Evolutionary conservation across 352 stramenopile genomes (phyloP).

Genomic region (Phytophthora idaei): DNA sequence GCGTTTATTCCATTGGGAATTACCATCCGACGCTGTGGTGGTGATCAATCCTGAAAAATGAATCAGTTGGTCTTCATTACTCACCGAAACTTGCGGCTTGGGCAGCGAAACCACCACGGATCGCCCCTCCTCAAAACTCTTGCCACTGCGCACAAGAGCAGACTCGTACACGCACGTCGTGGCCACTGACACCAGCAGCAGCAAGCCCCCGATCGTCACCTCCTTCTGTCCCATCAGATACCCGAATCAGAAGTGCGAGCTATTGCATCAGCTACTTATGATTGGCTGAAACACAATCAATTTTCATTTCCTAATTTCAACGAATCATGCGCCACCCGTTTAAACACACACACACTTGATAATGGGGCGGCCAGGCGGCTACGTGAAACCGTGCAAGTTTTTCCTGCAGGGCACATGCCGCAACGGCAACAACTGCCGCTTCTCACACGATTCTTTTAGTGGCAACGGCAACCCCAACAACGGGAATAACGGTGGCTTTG

Average conservation of each 20-base stretch:
- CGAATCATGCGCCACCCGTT: not conserved
- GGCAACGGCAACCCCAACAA: conserved; percentile 24
- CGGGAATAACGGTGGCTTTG: conserved; percentile 18
- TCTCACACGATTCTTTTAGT: conserved; percentile 50
- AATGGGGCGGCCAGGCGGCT: conserved; percentile 27
- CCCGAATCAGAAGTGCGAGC: not conserved
- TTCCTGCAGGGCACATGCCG: conserved; percentile 73
- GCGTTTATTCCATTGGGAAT: conserved; percentile 15
- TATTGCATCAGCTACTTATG: not conserved
- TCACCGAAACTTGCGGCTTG: conserved; percentile 20
- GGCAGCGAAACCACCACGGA: conserved; percentile 36
- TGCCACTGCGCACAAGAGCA: conserved; percentile 48
- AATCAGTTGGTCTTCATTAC: conserved; percentile 44
- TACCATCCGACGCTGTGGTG: conserved; percentile 17
- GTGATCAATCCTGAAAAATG: conserved; percentile 64
- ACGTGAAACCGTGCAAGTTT: conserved; percentile 63
- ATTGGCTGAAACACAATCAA: not conserved
- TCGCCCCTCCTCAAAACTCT: conserved; percentile 59
- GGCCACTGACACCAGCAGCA: conserved; percentile 55
- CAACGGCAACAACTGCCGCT: conserved; percentile 73
- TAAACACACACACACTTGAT: not conserved
- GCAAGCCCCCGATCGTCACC: conserved; percentile 47
- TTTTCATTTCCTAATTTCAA: not conserved
- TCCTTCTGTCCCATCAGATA: conserved; percentile 32
- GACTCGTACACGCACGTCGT: conserved; percentile 65